These are phyloP conservation scores for Erythrophleum ivorense DNA, from an alignment of 331 rosid genomes.

Conservation along the genomic window DNA sequence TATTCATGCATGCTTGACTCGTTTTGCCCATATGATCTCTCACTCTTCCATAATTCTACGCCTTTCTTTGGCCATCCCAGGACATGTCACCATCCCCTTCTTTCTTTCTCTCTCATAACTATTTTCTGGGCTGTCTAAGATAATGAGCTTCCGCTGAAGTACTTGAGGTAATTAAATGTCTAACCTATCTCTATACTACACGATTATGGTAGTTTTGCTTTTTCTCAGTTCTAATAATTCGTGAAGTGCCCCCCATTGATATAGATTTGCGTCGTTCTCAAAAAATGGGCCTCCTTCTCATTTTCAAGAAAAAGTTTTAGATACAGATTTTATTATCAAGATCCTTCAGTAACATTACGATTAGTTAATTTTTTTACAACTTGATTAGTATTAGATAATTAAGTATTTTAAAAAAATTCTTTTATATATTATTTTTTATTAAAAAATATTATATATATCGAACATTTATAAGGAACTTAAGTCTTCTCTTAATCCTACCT, in stretches of 20 bases:
- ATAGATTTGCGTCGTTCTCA: slow-evolving; percentile 33
- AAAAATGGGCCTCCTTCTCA: slow-evolving; percentile 37
- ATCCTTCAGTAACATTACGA: no score
- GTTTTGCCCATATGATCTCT: slow-evolving; percentile 56
- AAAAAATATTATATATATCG: neutral
- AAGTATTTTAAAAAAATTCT: no score
- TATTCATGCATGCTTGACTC: slow-evolving; percentile 64
- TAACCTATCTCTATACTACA: slow-evolving; percentile 15
- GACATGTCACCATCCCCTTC: slow-evolving; percentile 63
- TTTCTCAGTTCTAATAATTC: neutral
- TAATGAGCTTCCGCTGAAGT: slow-evolving; percentile 34
- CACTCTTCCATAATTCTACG: slow-evolving; percentile 53
- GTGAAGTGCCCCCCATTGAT: neutral
- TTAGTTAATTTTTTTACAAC: no score
- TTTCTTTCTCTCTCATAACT: slow-evolving; percentile 41
- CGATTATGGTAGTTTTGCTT: neutral
- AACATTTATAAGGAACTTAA: no score
- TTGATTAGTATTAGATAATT: no score
- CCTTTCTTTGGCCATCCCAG: slow-evolving; percentile 50
- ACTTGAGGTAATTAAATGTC: slow-evolving; percentile 24
- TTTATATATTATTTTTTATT: no score
- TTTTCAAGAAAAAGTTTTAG: neutral
- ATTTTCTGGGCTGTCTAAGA: slow-evolving; percentile 36
- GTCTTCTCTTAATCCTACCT: neutral
- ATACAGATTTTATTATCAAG: no score